Percentiles rank a stretch among this genome's conserved stretches.
phyloP scores from a whole-genome alignment of 306 rosid genomes.

The Pyrus bretschneideri region DNA sequence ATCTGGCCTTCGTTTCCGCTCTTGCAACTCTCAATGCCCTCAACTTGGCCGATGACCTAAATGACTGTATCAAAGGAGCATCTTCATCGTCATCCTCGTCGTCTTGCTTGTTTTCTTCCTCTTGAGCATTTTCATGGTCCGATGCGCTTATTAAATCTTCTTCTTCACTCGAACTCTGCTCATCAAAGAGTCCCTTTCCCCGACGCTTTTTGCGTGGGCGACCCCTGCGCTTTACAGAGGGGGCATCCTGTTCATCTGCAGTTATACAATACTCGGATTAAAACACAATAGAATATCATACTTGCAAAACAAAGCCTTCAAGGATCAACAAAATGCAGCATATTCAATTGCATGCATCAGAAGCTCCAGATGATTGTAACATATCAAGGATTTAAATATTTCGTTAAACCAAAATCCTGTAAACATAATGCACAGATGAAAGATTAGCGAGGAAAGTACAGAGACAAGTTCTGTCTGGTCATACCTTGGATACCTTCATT shows the following conservation, averaged over 20 bases:
- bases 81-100: conserved; percentile 67
- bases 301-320: neutral
- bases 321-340: neutral
- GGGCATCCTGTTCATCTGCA: conserved; percentile 83
- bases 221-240: conserved; percentile 66
- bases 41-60: conserved; percentile 68
- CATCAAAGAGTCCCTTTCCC: conserved; percentile 86
- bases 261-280: conserved; percentile 9
- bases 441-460: neutral
- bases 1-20: conserved; percentile 49
- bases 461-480: neutral
- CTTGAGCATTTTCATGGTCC: conserved; percentile 64
- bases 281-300: neutral
- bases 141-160: conserved; percentile 87
- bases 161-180: conserved; percentile 71
- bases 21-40: conserved; percentile 64
- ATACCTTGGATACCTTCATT: conserved; percentile 74
- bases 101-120: conserved; percentile 51
- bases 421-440: neutral
- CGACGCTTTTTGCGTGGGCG: conserved; percentile 75
- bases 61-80: conserved; percentile 65
- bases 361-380: neutral
- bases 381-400: neutral
- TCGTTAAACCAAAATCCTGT: neutral
- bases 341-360: neutral